Conservation (phyloP, 106 monocot genomes). For the Allium cepa region DNA sequence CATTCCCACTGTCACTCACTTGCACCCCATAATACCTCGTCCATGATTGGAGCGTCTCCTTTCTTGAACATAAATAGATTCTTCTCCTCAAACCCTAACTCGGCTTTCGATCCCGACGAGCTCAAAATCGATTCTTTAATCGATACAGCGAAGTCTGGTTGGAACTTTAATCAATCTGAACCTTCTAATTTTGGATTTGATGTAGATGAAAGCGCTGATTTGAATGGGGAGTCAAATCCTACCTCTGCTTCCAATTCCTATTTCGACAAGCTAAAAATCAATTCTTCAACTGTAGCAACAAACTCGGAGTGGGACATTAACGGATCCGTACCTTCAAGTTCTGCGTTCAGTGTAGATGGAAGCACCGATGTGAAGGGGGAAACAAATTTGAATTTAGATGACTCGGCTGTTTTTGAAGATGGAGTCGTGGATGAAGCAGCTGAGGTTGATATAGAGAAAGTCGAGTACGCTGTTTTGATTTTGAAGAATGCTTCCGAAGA, state of each 20-base stretch:
- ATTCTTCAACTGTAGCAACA: too few relatives aligned
- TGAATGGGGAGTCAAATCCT: background rate
- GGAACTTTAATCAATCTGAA: slow-evolving; percentile 2
- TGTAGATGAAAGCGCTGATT: background rate
- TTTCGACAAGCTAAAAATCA: too few relatives aligned
- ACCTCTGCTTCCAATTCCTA: too few relatives aligned
- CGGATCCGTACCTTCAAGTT: background rate
- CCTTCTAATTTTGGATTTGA: background rate
- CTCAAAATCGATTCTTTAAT: background rate
- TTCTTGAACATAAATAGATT: slow-evolving; percentile 13
- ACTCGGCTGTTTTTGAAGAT: slow-evolving; percentile 10
- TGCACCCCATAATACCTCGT: slow-evolving; percentile 16
- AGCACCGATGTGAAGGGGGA: background rate
- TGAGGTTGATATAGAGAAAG: slow-evolving; percentile 31
- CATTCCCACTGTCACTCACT: slow-evolving; percentile 2
- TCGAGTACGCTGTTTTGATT: slow-evolving; percentile 30
- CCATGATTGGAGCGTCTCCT: background rate
- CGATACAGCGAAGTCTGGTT: background rate
- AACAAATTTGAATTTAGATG: background rate
- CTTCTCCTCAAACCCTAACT: slow-evolving; percentile 11
- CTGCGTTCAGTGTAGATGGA: background rate
- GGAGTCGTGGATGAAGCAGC: slow-evolving; percentile 4
- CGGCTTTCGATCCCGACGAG: background rate
- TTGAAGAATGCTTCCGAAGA: slow-evolving; percentile 24
- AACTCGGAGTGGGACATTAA: too few relatives aligned